Evolutionary conservation across 2,329 filamentous ascomycete species (phyloP), one percentile per base, ranked within the genome.

Genomic region (Alternaria sp.): DNA sequence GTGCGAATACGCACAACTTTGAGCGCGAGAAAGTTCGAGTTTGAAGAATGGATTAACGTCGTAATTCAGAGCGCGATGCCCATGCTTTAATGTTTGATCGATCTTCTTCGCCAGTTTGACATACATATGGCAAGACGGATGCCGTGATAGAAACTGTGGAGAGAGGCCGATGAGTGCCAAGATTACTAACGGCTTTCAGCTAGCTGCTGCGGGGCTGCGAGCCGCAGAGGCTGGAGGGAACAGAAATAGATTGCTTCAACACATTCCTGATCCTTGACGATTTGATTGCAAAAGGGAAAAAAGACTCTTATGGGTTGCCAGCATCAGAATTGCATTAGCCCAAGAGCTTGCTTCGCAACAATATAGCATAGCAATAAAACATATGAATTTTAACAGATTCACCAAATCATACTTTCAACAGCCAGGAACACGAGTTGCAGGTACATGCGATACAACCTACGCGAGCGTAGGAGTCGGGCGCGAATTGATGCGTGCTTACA

Each of bases 401-500:
- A 10, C 9, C 26, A 2, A 6, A 28, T 28, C 26, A 28, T 28
- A 28, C 26, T 28, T 28, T 28, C 26, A 28, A 8, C 17, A 2
- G 36, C 36, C 36, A 39, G 21, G 4, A 10, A 39, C 17, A 8
- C n/a, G 7, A 23, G n/a, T 17, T 39, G 9, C 36, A 39, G 36
- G 7, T 39, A n/a, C 36, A 39, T 5, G 36, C 36, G 36, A 10
- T 23, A 3, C 13, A 39, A 39, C 13, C n/a, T 28, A 26, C 14
- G 40, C 40, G 40, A 28, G 40, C 14, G 40, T 42, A 42, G 40
- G 21, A 42, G 11, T 24, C 40, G 24, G 40, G 40, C 36, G 23
- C 23, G 23, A 21, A 39, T 39, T 39, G 36, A 39, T 50, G 53
- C 45, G 37, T 50, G 49, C 34, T 56, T 52, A 45, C 49, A 56